phyloP scores from a whole-genome alignment of 2,329 filamentous ascomycete species.

The Exophiala spinifera region DNA sequence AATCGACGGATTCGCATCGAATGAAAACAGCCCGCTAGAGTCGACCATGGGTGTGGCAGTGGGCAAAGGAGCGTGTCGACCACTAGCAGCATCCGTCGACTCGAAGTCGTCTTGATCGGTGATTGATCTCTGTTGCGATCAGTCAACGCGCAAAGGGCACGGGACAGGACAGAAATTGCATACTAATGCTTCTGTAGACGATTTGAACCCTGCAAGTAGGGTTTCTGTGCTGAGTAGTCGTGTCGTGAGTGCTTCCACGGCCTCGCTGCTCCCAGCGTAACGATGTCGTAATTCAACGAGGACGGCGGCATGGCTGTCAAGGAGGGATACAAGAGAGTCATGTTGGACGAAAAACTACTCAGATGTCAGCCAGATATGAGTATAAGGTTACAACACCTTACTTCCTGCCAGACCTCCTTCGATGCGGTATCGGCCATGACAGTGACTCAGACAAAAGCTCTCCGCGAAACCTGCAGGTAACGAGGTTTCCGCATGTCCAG shows the following conservation, averaged over 20 bases:
- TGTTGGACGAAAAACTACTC: slow-evolving; percentile 19
- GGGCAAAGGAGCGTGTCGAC: not conserved
- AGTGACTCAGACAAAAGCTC: not conserved
- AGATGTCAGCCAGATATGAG: not conserved
- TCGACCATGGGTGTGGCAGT: slow-evolving; percentile 15
- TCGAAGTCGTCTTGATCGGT: slow-evolving; percentile 4
- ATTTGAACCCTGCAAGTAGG: slow-evolving; percentile 15
- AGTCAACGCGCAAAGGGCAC: too few relatives aligned
- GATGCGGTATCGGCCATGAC: slow-evolving; percentile 4
- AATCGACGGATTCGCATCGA: slow-evolving; percentile 27
- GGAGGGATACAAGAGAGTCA: slow-evolving; percentile 14
- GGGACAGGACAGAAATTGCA: not conserved
- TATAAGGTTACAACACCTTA: not conserved
- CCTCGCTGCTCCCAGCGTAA: slow-evolving; percentile 2
- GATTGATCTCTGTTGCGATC: not conserved
- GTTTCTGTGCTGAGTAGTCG: slow-evolving; percentile 14
- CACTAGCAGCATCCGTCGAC: not conserved
- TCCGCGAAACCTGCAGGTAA: not conserved
- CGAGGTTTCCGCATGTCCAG: not conserved
- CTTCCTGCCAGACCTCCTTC: slow-evolving; percentile 11
- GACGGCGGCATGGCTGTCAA: slow-evolving; percentile 19
- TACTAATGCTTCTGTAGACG: slow-evolving; percentile 14
- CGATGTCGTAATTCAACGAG: slow-evolving; percentile 15
- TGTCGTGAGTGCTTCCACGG: slow-evolving; percentile 1
- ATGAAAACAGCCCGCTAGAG: slow-evolving; percentile 26